Evolutionary conservation across 352 stramenopile species (phyloP).

Genomic region (Globisporangium lucens): DNA sequence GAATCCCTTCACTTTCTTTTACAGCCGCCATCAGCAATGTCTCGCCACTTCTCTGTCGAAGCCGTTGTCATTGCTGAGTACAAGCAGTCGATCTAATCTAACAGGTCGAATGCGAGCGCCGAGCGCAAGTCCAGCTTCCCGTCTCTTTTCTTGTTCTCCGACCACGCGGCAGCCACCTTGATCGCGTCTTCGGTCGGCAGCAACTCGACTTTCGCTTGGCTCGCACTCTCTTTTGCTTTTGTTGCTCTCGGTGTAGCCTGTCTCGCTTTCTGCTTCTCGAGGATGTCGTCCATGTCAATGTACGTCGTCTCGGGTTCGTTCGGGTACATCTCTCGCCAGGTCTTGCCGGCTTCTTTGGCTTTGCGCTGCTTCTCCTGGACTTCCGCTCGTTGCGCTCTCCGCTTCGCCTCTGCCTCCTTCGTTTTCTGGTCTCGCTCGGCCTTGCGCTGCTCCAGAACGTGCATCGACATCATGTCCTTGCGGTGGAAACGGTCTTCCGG

Average conservation of each 20-base stretch:
- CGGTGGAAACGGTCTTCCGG: constrained; percentile 77
- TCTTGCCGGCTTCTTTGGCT: constrained; percentile 55
- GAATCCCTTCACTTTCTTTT: not conserved
- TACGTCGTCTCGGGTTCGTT: constrained; percentile 74
- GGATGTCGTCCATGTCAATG: constrained; percentile 70
- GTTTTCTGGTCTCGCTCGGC: constrained; percentile 58
- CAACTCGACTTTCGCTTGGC: constrained; percentile 15
- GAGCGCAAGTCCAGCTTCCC: constrained; percentile 43
- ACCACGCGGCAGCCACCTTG: constrained; percentile 48
- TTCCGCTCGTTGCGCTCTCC: constrained; percentile 35
- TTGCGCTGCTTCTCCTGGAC: constrained; percentile 53
- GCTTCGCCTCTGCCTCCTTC: constrained; percentile 54
- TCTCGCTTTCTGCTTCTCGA: constrained; percentile 42
- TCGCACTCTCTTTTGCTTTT: constrained; percentile 4
- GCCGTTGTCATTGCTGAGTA: not conserved
- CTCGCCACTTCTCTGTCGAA: not conserved
- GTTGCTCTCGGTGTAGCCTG: constrained; percentile 23
- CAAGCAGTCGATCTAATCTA: constrained; percentile 18
- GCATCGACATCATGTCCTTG: constrained; percentile 86
- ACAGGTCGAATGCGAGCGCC: constrained; percentile 65
- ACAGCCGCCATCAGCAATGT: not conserved
- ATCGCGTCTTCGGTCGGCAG: constrained; percentile 42
- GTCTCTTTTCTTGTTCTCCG: constrained; percentile 27
- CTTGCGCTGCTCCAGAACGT: constrained; percentile 73
- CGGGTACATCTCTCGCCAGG: constrained; percentile 79